Evolutionary conservation across 371 early-diverging fungal species (phyloP).

Genomic region (Apophysomyces variabilis): DNA sequence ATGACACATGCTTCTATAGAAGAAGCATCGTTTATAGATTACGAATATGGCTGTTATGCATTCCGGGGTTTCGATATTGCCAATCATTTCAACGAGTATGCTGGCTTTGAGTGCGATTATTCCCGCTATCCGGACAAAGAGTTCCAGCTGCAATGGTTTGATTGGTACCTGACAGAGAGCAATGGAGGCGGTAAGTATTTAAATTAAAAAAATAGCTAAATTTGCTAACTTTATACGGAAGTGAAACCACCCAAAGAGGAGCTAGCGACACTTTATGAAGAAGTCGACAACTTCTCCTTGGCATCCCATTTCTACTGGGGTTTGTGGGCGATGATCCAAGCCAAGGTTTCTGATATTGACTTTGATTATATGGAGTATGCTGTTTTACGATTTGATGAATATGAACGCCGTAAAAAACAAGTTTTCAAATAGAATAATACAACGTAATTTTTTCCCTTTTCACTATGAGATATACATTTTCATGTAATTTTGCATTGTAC

Average conservation of each 20-base stretch:
- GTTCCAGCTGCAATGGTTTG: constrained; percentile 78
- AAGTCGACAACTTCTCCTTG: constrained; percentile 83
- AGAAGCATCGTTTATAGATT: constrained; percentile 85
- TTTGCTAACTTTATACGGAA: constrained; percentile 9
- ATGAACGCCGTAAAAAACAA: constrained; percentile 57
- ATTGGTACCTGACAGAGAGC: constrained; percentile 53
- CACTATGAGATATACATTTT: neutral
- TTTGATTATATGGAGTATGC: constrained; percentile 94
- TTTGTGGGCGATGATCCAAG: constrained; percentile 91
- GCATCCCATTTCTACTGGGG: constrained; percentile 95
- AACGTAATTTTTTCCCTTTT: neutral
- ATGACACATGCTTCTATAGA: constrained; percentile 20
- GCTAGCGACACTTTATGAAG: constrained; percentile 66
- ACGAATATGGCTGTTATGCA: constrained; percentile 89
- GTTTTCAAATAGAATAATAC: constrained; percentile 22
- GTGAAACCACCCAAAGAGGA: constrained; percentile 50
- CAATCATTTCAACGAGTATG: constrained; percentile 94
- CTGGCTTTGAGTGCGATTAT: constrained; percentile 95
- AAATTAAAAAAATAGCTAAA: neutral
- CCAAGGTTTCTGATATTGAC: constrained; percentile 85
- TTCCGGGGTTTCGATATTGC: constrained; percentile 93
- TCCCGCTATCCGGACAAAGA: constrained; percentile 76
- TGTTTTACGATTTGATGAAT: constrained; percentile 80
- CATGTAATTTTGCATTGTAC: neutral
- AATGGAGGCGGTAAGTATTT: constrained; percentile 36